Evolutionary conservation across 768 basidiomycete species (phyloP).

Genomic region (Mycena latifolia): DNA sequence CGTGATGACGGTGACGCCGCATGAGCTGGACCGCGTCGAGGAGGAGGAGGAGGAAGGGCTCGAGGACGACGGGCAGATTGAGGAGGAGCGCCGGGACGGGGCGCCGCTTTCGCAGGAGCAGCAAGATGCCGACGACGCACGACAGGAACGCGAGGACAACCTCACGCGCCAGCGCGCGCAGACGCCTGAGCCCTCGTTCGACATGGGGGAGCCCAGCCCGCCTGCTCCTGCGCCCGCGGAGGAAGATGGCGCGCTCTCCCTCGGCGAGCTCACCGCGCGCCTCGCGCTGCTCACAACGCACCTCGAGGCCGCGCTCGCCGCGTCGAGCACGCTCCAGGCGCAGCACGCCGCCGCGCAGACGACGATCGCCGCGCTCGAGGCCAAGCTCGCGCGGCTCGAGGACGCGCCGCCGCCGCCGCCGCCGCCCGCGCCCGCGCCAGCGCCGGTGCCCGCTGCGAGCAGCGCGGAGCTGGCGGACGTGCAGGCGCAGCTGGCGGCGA

Average conservation of each 20-base stretch:
- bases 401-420: conserved; percentile 26
- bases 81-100: conserved; percentile 43
- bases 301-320: conserved; percentile 79
- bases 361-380: conserved; percentile 75
- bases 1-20: conserved; percentile 75
- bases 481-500: conserved; percentile 15
- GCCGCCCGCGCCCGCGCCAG: too few species aligned
- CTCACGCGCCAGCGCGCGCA: conserved; percentile 28
- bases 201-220: conserved; percentile 26
- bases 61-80: conserved; percentile 49
- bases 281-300: conserved; percentile 74
- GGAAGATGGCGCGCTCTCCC: conserved; percentile 39
- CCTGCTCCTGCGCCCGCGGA: too few species aligned
- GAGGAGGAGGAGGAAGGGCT: conserved; percentile 32
- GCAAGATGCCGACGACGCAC: conserved; percentile 67
- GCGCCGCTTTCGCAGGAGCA: conserved; percentile 75
- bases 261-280: conserved; percentile 71
- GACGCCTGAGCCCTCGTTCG: conserved; percentile 31
- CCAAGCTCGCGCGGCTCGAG: conserved; percentile 76
- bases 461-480: conserved; percentile 11
- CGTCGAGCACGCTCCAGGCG: conserved; percentile 77
- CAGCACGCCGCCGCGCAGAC: conserved; percentile 83
- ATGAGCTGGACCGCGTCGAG: conserved; percentile 74
- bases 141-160: conserved; percentile 27
- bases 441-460: background rate